Percentiles rank a stretch among this genome's conserved stretches.
phyloP scores from a whole-genome alignment of 2,329 filamentous ascomycete species.

The Aspergillus ruber region DNA sequence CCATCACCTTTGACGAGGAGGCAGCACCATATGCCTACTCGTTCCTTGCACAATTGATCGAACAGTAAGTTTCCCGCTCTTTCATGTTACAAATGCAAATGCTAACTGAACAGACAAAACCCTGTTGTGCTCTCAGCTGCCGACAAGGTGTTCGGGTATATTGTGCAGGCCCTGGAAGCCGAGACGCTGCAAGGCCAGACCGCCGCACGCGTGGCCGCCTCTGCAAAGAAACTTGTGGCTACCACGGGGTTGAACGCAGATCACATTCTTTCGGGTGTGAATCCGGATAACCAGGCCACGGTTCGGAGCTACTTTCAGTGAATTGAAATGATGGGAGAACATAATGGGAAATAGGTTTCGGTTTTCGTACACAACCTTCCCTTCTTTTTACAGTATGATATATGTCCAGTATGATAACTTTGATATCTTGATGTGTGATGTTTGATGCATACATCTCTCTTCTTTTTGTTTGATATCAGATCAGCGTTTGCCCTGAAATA shows the following conservation, averaged over 20 bases:
- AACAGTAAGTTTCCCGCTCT: conserved; percentile 64
- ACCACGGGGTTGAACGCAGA: conserved; percentile 68
- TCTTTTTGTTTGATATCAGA: conserved; percentile 3
- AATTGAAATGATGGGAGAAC: conserved; percentile 1
- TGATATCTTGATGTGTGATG: not conserved
- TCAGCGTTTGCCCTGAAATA: conserved; percentile 7
- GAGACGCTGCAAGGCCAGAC: conserved; percentile 84
- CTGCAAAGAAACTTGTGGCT: conserved; percentile 71
- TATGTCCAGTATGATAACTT: not conserved
- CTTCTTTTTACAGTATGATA: conserved; percentile 2
- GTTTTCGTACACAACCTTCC: conserved; percentile 2
- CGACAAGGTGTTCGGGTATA: conserved; percentile 73
- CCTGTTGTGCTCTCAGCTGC: conserved; percentile 71
- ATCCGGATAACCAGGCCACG: conserved; percentile 71
- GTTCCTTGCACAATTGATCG: conserved; percentile 84
- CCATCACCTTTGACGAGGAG: conserved; percentile 92
- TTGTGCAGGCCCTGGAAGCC: conserved; percentile 82
- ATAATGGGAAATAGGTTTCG: no score
- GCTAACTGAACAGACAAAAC: conserved; percentile 60
- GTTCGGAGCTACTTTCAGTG: conserved; percentile 74
- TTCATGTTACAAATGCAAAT: not conserved
- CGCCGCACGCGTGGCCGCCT: conserved; percentile 66
- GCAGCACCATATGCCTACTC: conserved; percentile 93
- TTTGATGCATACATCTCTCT: not conserved
- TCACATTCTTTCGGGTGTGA: conserved; percentile 67